Conservation (phyloP, 164 flowering plant species). For the Berberis thunbergii region DNA sequence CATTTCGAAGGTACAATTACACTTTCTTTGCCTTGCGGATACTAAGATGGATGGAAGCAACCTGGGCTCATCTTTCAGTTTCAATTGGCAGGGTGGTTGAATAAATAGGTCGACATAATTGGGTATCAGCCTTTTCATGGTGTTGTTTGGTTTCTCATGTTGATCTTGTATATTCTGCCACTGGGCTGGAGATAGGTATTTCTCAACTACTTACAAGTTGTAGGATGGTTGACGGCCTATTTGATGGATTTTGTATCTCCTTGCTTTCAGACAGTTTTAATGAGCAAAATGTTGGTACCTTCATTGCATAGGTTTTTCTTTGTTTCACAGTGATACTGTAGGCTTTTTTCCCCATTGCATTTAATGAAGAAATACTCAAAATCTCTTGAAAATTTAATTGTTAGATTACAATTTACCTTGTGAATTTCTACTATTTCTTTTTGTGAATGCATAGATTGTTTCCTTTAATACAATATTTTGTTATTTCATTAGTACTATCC, state of each 20-base stretch:
- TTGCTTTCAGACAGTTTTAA: conserved; percentile 12
- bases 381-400: no score
- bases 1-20: not conserved
- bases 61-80: not conserved
- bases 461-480: no score
- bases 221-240: conserved; percentile 13
- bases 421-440: no score
- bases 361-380: not conserved
- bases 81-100: conserved; percentile 16
- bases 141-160: conserved; percentile 15
- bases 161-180: conserved; percentile 27
- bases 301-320: conserved; percentile 9
- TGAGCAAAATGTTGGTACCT: conserved; percentile 3
- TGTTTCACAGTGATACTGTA: not conserved
- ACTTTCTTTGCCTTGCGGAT: not conserved
- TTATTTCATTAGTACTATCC: no score
- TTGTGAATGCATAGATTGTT: no score
- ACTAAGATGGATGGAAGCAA: not conserved
- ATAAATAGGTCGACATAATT: conserved; percentile 12
- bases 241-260: conserved; percentile 3
- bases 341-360: not conserved
- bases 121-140: conserved; percentile 16
- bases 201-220: conserved; percentile 20
- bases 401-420: no score
- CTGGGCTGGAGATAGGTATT: conserved; percentile 24